Percentiles rank a stretch among this genome's conserved stretches.
These are phyloP conservation scores for Panicum virgatum DNA, from an alignment of 202 grass and related monocot species.

Conservation along the genomic window DNA sequence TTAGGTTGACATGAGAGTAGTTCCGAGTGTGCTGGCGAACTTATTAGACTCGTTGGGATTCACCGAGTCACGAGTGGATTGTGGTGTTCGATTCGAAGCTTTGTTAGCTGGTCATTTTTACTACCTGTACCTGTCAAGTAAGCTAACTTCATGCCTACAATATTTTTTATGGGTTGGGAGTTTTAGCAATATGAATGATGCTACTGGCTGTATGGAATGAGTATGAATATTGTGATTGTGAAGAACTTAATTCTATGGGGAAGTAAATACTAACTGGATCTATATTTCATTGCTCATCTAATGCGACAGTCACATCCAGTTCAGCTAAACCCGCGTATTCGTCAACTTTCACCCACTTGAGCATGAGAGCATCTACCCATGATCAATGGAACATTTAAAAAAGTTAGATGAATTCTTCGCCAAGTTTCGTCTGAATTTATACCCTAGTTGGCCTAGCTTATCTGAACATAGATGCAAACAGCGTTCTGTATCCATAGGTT, in stretches of 20 bases:
- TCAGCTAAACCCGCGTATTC: background rate
- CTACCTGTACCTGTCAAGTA: background rate
- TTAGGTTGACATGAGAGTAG: background rate
- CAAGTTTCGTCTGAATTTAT: background rate
- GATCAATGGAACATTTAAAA: background rate
- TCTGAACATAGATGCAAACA: conserved; percentile 21
- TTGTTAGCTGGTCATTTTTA: background rate
- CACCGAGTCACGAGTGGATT: background rate
- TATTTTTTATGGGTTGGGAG: background rate
- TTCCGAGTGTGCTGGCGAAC: background rate
- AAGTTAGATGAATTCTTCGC: background rate
- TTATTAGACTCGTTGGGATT: background rate
- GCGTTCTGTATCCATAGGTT: background rate
- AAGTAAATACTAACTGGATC: background rate
- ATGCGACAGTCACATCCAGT: background rate
- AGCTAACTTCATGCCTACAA: background rate
- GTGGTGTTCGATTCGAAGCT: background rate
- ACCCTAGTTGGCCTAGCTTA: background rate
- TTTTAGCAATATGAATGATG: background rate
- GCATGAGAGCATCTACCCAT: background rate
- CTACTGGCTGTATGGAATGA: background rate
- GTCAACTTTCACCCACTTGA: background rate
- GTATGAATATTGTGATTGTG: background rate
- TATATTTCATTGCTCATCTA: background rate
- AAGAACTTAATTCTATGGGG: background rate